Evolutionary conservation across 257 asterid genomes (phyloP), one percentile per base, ranked within the genome.

Genomic region (Ilex aquifolium): DNA sequence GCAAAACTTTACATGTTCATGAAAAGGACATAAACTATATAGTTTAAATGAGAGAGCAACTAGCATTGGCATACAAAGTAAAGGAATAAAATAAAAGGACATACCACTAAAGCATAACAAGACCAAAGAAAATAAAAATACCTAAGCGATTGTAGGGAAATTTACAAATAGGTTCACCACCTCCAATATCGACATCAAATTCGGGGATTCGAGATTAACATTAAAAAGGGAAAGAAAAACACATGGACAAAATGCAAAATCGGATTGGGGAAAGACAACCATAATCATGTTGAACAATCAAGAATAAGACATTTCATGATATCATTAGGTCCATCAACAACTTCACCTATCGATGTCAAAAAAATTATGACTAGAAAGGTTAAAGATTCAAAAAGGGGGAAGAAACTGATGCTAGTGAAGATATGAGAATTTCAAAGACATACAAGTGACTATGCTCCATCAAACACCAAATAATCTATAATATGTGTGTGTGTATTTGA

Each of bases 171-270:
- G 97, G 97, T 72, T 84, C 96, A 69, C 99, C 99, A 77, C 90
- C 99, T 72, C 96, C 99, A 81, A 93, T 90, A 76, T 93, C 99
- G 54, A 90, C 99, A 77, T 93, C 99, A 69, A 93, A 93, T 52
- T 90, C 99, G 90, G 88, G 60, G 69, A 62, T 60, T 40, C 60
- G 17, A 68, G 61, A 57, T 64, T 44, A 77, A 73, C 71, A 80
- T n/a, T 74, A 36, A 64, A 62, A 53, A 40, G 57, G 44, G 67
- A 64, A 59, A 52, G 10, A 59, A 32, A 66, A 49, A 57, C 40
- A 30, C 51, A 72, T 46, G 29, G 1, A 72, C 46, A 65, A 69
- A 53, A 74, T 67, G 60, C 72, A 13, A 67, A 56, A 64, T 49
- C 50, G 51, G 65, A 65, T 65, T 16, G 64, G 51, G 62, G 66